A percentile compares a stretch with the other conserved stretches of the same genome.
Evolutionary conservation across 345 rosid genomes (phyloP).

Genomic region (Jatropha curcas): DNA sequence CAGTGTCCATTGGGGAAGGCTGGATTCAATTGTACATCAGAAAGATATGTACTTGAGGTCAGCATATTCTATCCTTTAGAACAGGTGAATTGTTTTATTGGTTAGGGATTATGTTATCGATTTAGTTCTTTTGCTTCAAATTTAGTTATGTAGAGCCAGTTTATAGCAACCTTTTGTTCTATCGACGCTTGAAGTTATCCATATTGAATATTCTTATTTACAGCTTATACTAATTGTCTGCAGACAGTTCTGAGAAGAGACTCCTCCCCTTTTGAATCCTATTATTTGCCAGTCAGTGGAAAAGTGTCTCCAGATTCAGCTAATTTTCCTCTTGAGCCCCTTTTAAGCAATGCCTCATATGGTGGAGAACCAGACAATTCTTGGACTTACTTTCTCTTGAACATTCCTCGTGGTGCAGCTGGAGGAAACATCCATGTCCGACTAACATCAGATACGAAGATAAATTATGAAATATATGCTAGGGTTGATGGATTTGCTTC

Average conservation of each 20-base stretch:
- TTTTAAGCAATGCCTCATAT: constrained; percentile 62
- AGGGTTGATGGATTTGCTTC: constrained; percentile 81
- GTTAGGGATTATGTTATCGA: neutral
- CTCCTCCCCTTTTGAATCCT: constrained; percentile 67
- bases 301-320: constrained; percentile 55
- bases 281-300: constrained; percentile 65
- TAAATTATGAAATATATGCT: constrained; percentile 68
- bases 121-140: constrained; percentile 9
- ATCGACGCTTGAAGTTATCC: constrained; percentile 30
- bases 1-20: constrained; percentile 81
- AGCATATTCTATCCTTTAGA: constrained; percentile 8
- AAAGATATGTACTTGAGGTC: constrained; percentile 77
- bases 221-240: constrained; percentile 40
- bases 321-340: constrained; percentile 65
- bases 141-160: constrained; percentile 5
- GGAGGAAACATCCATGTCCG: constrained; percentile 86
- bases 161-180: constrained; percentile 7
- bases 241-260: constrained; percentile 82
- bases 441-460: constrained; percentile 50
- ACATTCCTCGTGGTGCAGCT: constrained; percentile 83
- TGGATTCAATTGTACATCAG: constrained; percentile 67
- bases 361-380: constrained; percentile 43
- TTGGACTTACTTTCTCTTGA: constrained; percentile 79
- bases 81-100: neutral
- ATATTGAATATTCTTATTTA: constrained; percentile 24